Base-by-base conservation (phyloP, 2,329 filamentous ascomycete genomes). In the Teratosphaeria viscida region DNA sequence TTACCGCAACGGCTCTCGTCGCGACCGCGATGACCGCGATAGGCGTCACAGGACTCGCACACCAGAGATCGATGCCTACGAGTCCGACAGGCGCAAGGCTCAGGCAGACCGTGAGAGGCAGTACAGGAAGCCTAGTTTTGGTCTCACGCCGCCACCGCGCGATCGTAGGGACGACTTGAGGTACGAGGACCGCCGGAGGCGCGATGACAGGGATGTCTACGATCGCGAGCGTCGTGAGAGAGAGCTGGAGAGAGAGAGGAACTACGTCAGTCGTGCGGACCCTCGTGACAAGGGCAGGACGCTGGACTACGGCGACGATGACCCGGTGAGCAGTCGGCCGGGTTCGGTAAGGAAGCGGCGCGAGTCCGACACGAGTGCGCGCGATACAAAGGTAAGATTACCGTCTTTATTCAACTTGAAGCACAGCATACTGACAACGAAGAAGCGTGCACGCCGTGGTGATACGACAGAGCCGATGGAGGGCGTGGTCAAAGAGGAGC, bases 81-180 rank as follows among this genome's bases (percentile, higher is more conserved):
- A 97, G 75, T 94, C 92, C 61, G 94, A 99, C 72, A 86, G 94
- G 65, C 88, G 91, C 69, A 94, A 92, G 74, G 92, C 92, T 52
- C 92, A 94, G 71, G 91, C 92, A 60, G 92, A 96, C 71, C 87
- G 95, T 55, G 95, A 97, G 76, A 88, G 92, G 65, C 92, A 95
- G 68, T 95, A 96, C 76, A 86, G 90, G 73, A 95, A 94, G 76
- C 80, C 84, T 53, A 69, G 66, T 4, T 71, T 70, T 56, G 72
- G 71, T 5, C 64, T 73, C 8, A 71, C 71, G 6, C 71, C 72
- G 23, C 71, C 71, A n/a, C 71, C 71, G 19, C 68, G 71, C 27
- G 70, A 70, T 27, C 62, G 63, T 12, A 63, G 67, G 23, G 60
- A 64, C 26, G 58, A 60, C 2, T 63, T 66, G 26, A 62, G 67